Conservation (phyloP, 306 rosid genomes). For the Lathyrus tuberosus region DNA sequence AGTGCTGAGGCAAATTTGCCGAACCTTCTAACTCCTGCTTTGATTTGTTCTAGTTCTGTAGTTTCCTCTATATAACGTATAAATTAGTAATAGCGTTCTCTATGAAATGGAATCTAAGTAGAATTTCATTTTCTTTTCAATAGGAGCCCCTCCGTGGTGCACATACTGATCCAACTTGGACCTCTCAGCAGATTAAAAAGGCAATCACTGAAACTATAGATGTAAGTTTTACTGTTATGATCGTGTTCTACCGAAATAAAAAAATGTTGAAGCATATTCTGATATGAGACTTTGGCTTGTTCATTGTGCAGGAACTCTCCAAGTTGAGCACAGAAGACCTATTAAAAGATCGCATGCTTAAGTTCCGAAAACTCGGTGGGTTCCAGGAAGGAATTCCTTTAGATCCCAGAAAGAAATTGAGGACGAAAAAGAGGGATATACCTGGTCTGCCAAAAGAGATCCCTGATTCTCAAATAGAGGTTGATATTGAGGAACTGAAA, state of each 20-base stretch:
- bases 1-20: too few species aligned
- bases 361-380: slow-evolving; percentile 85
- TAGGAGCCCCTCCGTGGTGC: slow-evolving; percentile 98
- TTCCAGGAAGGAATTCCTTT: slow-evolving; percentile 74
- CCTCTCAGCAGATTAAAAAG: slow-evolving; percentile 78
- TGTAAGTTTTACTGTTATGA: slow-evolving; percentile 54
- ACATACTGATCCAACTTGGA: slow-evolving; percentile 83
- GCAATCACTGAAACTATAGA: slow-evolving; percentile 80
- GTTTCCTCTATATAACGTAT: background rate
- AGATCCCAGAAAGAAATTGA: slow-evolving; percentile 62
- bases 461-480: slow-evolving; percentile 50
- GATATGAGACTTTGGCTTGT: slow-evolving; percentile 37
- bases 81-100: background rate
- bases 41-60: too few species aligned
- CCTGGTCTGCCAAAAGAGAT: slow-evolving; percentile 41
- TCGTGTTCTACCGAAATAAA: slow-evolving; percentile 33
- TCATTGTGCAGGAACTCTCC: slow-evolving; percentile 64
- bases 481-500: slow-evolving; percentile 62
- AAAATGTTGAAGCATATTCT: slow-evolving; percentile 29
- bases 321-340: slow-evolving; percentile 65
- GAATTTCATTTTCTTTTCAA: slow-evolving; percentile 37
- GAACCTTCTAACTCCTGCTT: too few species aligned
- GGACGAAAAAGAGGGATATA: slow-evolving; percentile 75
- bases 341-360: slow-evolving; percentile 68
- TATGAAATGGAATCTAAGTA: slow-evolving; percentile 31